Evolutionary conservation across 192 early-diverging fungal species (phyloP).

Genomic region (Gaertneriomyces sp.): DNA sequence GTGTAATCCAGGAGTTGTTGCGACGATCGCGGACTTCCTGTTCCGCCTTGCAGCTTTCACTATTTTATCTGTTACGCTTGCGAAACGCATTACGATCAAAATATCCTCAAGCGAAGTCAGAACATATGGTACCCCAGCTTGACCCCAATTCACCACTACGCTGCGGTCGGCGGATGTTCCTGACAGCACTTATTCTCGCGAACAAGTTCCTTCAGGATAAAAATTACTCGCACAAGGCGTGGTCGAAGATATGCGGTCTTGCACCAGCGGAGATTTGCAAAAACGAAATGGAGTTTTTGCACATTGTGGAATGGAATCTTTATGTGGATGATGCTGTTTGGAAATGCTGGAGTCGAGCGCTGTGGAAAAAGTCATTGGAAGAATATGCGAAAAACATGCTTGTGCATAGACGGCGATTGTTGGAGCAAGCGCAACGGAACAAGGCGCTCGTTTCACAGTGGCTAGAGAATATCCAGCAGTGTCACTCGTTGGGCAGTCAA

Average conservation of each 20-base stretch:
- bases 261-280: constrained; percentile 72
- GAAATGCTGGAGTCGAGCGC: too few species aligned
- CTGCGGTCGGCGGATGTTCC: constrained; percentile 58
- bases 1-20: constrained; percentile 71
- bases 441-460: too few species aligned
- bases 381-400: too few species aligned
- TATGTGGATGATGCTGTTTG: constrained; percentile 39
- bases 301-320: constrained; percentile 72
- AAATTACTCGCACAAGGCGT: constrained; percentile 65
- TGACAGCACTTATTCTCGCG: constrained; percentile 62
- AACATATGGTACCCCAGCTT: constrained; percentile 7
- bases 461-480: too few species aligned
- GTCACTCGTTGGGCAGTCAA: too few species aligned
- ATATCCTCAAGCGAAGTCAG: neutral
- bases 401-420: too few species aligned
- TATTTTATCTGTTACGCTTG: constrained; percentile 68
- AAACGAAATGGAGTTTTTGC: constrained; percentile 76
- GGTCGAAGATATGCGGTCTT: constrained; percentile 76
- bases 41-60: constrained; percentile 72
- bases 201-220: constrained; percentile 69
- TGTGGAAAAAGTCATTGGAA: too few species aligned
- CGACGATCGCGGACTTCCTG: constrained; percentile 72
- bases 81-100: constrained; percentile 25
- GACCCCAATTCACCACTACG: constrained; percentile 44
- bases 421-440: too few species aligned